Evolutionary conservation across 1,284 basidiomycete genomes (phyloP).

Genomic region (Puccinia coronata): DNA sequence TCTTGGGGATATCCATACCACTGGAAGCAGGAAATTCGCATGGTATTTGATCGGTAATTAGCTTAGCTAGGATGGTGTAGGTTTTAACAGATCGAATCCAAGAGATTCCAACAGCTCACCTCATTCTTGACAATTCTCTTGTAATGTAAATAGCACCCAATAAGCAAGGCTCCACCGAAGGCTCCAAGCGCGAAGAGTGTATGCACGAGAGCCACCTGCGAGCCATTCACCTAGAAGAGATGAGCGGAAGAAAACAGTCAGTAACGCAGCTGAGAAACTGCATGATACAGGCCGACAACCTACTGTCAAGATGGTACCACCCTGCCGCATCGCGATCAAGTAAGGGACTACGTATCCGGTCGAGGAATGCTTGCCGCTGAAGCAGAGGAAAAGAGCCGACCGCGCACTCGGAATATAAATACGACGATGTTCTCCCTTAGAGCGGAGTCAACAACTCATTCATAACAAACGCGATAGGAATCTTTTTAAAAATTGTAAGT

Average conservation of each 20-base stretch:
- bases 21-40: conserved; percentile 45
- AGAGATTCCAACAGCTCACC: conserved; percentile 59
- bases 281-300: neutral
- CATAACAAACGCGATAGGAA: no score
- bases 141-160: conserved; percentile 75
- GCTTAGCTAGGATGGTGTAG: neutral
- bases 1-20: conserved; percentile 78
- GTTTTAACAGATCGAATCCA: no score
- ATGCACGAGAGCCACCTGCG: conserved; percentile 63
- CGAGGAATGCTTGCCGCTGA: no score
- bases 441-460: no score
- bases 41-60: neutral
- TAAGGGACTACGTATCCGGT: no score
- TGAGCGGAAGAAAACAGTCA: neutral
- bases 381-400: no score
- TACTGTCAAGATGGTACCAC: conserved; percentile 15
- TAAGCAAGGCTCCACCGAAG: conserved; percentile 69
- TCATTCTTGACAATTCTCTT: conserved; percentile 85
- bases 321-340: conserved; percentile 12
- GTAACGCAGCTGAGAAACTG: neutral
- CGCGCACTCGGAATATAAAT: no score
- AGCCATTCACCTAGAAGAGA: conserved; percentile 54
- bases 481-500: no score
- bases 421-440: no score
- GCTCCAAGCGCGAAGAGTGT: conserved; percentile 71